phyloP scores from a whole-genome alignment of 148 eudicot species.

The Rhododendron henanense region DNA sequence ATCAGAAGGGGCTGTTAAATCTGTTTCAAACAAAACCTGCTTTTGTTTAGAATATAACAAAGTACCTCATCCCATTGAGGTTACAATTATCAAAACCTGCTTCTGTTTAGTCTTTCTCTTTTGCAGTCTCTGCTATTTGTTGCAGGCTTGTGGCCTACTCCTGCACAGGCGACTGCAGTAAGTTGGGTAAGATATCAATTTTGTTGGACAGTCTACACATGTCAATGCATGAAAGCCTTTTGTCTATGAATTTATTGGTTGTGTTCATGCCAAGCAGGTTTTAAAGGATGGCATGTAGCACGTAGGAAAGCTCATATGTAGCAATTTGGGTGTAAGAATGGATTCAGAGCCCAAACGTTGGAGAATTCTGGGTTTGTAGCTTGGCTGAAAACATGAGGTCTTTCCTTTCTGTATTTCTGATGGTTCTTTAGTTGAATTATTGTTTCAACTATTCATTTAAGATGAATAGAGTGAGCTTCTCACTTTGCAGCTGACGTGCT shows the following conservation, averaged over 20 bases:
- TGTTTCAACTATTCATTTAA: background rate
- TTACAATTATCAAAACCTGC: background rate
- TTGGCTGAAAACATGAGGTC: background rate
- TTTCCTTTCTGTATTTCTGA: background rate
- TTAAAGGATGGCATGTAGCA: constrained; percentile 98
- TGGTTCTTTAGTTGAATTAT: background rate
- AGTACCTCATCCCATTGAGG: background rate
- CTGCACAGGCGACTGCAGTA: constrained; percentile 95
- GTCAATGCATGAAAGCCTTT: constrained; percentile 7
- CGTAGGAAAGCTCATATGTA: constrained; percentile 90
- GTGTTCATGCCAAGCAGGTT: constrained; percentile 42
- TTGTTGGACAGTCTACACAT: background rate
- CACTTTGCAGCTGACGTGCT: constrained; percentile 79
- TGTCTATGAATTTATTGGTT: background rate
- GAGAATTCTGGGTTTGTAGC: constrained; percentile 75
- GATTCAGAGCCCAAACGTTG: constrained; percentile 97
- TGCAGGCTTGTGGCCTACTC: constrained; percentile 98
- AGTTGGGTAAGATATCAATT: constrained; percentile 72
- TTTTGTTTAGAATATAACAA: background rate
- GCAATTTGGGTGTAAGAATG: constrained; percentile 95
- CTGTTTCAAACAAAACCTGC: no score
- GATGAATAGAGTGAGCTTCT: constrained; percentile 7
- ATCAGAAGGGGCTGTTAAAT: no score
- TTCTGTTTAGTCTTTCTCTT: constrained; percentile 31
- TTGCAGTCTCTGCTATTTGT: constrained; percentile 98